These are phyloP conservation scores for Paxillus involutus DNA, from an alignment of 768 basidiomycete species.

Conservation along the genomic window DNA sequence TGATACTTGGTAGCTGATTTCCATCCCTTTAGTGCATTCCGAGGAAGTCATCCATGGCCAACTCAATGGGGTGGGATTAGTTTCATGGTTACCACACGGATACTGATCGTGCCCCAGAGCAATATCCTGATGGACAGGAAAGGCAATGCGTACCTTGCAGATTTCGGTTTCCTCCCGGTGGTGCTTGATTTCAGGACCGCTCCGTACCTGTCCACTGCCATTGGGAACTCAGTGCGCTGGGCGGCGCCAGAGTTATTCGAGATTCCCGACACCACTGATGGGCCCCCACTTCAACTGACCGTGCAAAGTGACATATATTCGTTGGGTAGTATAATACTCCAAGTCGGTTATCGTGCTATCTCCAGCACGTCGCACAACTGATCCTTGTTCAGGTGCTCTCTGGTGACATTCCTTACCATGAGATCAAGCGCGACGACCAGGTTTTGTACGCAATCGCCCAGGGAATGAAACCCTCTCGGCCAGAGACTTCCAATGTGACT, in stretches of 20 bases:
- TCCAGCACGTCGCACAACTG: slow-evolving; percentile 6
- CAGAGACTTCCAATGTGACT: not conserved
- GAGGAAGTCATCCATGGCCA: slow-evolving; percentile 43
- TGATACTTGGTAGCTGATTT: not conserved
- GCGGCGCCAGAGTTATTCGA: slow-evolving; percentile 41
- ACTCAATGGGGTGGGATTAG: slow-evolving; percentile 38
- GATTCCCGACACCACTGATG: slow-evolving; percentile 21
- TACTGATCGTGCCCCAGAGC: slow-evolving; percentile 18
- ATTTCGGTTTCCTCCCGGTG: slow-evolving; percentile 37
- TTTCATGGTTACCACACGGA: not conserved
- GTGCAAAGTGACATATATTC: slow-evolving; percentile 7
- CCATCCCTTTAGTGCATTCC: slow-evolving; percentile 4
- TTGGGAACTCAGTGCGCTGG: slow-evolving; percentile 48
- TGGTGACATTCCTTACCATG: slow-evolving; percentile 11
- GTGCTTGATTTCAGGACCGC: slow-evolving; percentile 22
- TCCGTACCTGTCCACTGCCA: slow-evolving; percentile 27
- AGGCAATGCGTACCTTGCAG: slow-evolving; percentile 33
- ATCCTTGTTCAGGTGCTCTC: slow-evolving; percentile 2
- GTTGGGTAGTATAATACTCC: slow-evolving; percentile 27
- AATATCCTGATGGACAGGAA: slow-evolving; percentile 36
- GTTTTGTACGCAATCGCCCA: slow-evolving; percentile 5
- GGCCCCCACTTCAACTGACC: not conserved
- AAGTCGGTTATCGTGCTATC: slow-evolving; percentile 7
- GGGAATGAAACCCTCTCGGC: slow-evolving; percentile 1
- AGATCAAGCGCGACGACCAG: slow-evolving; percentile 11